A percentile compares a stretch with the other conserved stretches of the same genome.
Evolutionary conservation across 2,329 filamentous ascomycete species (phyloP).

Genomic region (Sporothrix brasiliensis): DNA sequence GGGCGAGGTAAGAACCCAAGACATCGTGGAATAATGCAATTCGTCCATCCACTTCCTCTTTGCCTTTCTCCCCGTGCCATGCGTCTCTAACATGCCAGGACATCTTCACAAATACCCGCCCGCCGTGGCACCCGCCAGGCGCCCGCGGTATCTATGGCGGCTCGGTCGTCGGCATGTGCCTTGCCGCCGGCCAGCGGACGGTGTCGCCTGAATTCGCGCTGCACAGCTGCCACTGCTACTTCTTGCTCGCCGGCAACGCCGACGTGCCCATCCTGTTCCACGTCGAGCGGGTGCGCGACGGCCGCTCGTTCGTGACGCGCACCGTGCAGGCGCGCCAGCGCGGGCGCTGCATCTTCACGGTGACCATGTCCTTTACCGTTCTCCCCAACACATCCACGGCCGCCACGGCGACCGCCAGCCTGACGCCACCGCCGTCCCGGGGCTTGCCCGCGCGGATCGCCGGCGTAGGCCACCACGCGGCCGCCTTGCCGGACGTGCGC

Average conservation of each 20-base stretch:
- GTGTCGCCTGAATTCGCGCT: conserved; percentile 78
- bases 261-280: conserved; percentile 90
- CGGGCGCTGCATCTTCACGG: conserved; percentile 90
- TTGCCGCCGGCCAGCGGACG: conserved; percentile 85
- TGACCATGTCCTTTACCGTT: conserved; percentile 84
- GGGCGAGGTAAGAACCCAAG: conserved; percentile 52
- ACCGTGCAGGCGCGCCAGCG: conserved; percentile 94
- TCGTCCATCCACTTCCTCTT: background rate
- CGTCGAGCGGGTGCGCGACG: conserved; percentile 90
- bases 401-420: conserved; percentile 66
- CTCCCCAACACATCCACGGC: conserved; percentile 53
- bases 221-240: conserved; percentile 99
- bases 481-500: conserved; percentile 33
- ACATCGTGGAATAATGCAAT: background rate
- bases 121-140: conserved; percentile 87
- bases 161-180: conserved; percentile 87
- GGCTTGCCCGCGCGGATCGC: background rate
- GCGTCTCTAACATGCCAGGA: conserved; percentile 48
- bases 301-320: conserved; percentile 83
- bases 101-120: conserved; percentile 92
- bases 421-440: conserved; percentile 55
- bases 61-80: background rate
- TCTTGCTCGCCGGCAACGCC: conserved; percentile 85
- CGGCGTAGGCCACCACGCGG: conserved; percentile 28
- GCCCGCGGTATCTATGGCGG: conserved; percentile 94